These are phyloP conservation scores for Gryganskiella cystojenkinii DNA, from an alignment of 192 early-diverging fungal species.

Conservation along the genomic window DNA sequence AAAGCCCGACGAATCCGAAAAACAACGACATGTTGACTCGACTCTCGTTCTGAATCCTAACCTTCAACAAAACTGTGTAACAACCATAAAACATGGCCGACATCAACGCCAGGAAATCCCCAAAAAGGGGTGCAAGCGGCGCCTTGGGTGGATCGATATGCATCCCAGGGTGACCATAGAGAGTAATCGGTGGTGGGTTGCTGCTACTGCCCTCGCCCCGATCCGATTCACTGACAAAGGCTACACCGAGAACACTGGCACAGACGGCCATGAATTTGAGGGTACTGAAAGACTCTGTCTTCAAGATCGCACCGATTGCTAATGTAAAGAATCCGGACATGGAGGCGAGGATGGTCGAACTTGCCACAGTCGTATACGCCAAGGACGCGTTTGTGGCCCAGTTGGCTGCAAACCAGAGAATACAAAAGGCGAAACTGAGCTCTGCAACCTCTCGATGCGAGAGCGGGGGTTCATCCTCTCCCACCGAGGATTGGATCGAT, in stretches of 20 bases:
- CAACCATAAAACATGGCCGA: conserved; percentile 83
- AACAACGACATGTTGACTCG: conserved; percentile 78
- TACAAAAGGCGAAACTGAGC: conserved; percentile 74
- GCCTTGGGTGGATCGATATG: conserved; percentile 5
- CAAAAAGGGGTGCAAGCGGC: conserved; percentile 61
- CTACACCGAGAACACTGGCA: conserved; percentile 72
- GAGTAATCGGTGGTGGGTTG: background rate
- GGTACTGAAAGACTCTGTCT: conserved; percentile 69
- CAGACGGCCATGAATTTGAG: conserved; percentile 68
- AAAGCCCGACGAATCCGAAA: conserved; percentile 83
- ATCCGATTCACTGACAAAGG: conserved; percentile 65
- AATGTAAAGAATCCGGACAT: conserved; percentile 83
- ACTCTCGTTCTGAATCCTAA: conserved; percentile 73
- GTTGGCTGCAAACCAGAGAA: conserved; percentile 87
- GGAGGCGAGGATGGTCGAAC: conserved; percentile 78
- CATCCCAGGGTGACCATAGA: no score
- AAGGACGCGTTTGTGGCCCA: conserved; percentile 77
- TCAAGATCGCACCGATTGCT: conserved; percentile 65
- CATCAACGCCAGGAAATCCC: conserved; percentile 75
- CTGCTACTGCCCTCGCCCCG: conserved; percentile 39
- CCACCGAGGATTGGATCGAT: background rate
- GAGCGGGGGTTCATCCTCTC: conserved; percentile 7
- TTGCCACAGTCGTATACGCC: conserved; percentile 79
- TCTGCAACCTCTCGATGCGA: conserved; percentile 60
- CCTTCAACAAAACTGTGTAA: conserved; percentile 80